These are phyloP conservation scores for Fonsecaea monophora DNA, from an alignment of 2,329 filamentous ascomycete species.

Conservation along the genomic window DNA sequence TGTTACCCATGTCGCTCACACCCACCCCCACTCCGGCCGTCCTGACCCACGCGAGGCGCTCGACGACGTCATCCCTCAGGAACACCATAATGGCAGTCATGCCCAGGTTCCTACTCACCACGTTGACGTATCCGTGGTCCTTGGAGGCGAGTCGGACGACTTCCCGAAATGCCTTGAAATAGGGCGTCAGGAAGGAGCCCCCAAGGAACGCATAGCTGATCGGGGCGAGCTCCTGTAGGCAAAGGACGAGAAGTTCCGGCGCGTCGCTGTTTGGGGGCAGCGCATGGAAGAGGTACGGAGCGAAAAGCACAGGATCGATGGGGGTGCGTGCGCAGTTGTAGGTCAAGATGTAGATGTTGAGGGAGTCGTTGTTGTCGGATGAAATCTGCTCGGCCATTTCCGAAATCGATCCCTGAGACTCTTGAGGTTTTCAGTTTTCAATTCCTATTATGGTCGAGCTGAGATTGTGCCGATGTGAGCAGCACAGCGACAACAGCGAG, in stretches of 20 bases:
- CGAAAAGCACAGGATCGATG: constrained; percentile 74
- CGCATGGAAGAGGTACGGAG: constrained; percentile 69
- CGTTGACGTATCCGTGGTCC: constrained; percentile 65
- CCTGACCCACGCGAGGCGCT: constrained; percentile 69
- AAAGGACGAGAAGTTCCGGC: constrained; percentile 70
- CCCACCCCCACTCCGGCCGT: constrained; percentile 86
- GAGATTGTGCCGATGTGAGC: not conserved
- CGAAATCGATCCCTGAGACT: not conserved
- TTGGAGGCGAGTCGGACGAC: constrained; percentile 70
- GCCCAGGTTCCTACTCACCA: constrained; percentile 77
- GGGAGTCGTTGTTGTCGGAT: constrained; percentile 2
- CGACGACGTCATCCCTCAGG: constrained; percentile 65
- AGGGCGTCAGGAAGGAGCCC: constrained; percentile 76
- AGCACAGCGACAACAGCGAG: not conserved
- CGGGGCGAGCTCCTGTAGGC: constrained; percentile 87
- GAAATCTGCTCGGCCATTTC: constrained; percentile 7
- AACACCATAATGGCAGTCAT: constrained; percentile 92
- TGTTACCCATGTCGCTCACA: constrained; percentile 88
- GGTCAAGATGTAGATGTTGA: constrained; percentile 71
- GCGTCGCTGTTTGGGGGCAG: constrained; percentile 61
- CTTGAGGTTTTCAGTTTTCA: not conserved
- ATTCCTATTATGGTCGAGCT: too few species aligned
- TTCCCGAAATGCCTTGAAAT: constrained; percentile 73
- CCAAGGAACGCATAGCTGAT: constrained; percentile 85
- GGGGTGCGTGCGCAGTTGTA: constrained; percentile 84